Evolutionary conservation across 176 grass and related monocot genomes (phyloP).

Genomic region (Oryza glumipatula): DNA sequence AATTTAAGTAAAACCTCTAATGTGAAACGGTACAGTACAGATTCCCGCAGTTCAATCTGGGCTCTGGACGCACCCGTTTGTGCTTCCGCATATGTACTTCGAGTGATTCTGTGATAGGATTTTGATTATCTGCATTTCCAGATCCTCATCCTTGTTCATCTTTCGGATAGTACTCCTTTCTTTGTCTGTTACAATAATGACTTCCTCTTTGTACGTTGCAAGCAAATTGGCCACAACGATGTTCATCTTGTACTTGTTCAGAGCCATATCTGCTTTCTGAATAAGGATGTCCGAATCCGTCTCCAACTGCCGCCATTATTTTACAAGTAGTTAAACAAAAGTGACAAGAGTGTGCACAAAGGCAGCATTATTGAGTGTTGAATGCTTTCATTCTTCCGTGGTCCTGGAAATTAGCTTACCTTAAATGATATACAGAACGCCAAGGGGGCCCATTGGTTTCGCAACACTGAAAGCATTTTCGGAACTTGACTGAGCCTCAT

Average conservation of each 20-base stretch:
- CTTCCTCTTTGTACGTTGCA: constrained; percentile 81
- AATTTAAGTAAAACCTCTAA: neutral
- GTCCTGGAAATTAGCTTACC: constrained; percentile 48
- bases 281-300: constrained; percentile 83
- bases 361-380: neutral
- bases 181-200: constrained; percentile 55
- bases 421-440: constrained; percentile 91
- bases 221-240: constrained; percentile 73
- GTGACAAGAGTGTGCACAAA: neutral
- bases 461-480: constrained; percentile 78
- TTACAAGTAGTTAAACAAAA: neutral
- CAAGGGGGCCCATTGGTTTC: constrained; percentile 75
- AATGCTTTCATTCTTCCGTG: neutral
- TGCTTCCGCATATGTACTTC: constrained; percentile 45
- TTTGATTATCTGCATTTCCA: constrained; percentile 67
- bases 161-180: constrained; percentile 45
- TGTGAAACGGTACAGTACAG: neutral
- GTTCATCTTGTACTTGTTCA: constrained; percentile 82
- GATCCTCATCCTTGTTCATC: constrained; percentile 50
- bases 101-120: constrained; percentile 56
- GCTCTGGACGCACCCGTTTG: constrained; percentile 18
- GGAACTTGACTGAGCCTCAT: constrained; percentile 84
- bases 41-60: constrained; percentile 20
- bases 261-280: constrained; percentile 68
- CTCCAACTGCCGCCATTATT: constrained; percentile 60